Percentiles rank a stretch among this genome's conserved stretches.
Conservation (phyloP, 2,329 filamentous ascomycete species). For the Neopestalotiopsis rosae region DNA sequence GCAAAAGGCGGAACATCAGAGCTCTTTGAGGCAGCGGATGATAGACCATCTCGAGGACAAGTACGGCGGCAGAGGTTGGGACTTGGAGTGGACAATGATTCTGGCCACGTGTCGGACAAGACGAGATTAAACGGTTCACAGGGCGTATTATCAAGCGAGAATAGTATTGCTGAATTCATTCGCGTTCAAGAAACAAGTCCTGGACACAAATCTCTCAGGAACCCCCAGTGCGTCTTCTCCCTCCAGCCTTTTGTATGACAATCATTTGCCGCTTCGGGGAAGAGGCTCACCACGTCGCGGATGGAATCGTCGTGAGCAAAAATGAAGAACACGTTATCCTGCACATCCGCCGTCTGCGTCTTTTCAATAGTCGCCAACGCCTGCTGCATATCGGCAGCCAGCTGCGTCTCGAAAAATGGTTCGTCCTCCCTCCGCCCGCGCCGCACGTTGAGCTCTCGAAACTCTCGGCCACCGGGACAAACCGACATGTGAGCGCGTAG, state of each 20-base stretch:
- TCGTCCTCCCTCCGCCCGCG: background rate
- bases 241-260: slow-evolving; percentile 3
- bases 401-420: slow-evolving; percentile 1
- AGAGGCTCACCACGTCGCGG: background rate
- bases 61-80: slow-evolving; percentile 41
- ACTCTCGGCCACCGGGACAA: background rate
- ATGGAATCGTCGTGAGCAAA: slow-evolving; percentile 10
- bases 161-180: too few relatives aligned
- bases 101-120: slow-evolving; percentile 30
- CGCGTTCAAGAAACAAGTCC: background rate
- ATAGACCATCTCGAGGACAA: slow-evolving; percentile 44
- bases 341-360: background rate
- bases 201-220: slow-evolving; percentile 4
- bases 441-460: background rate
- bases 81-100: slow-evolving; percentile 39
- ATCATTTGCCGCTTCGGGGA: background rate
- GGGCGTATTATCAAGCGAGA: too few relatives aligned
- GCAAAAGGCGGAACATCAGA: slow-evolving; percentile 42
- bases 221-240: slow-evolving; percentile 7
- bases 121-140: background rate
- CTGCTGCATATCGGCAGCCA: background rate
- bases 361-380: background rate
- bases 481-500: background rate
- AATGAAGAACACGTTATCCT: background rate
- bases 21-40: slow-evolving; percentile 35